These are phyloP conservation scores for Boletus sp. DNA, from an alignment of 1,284 basidiomycete species.

Conservation along the genomic window DNA sequence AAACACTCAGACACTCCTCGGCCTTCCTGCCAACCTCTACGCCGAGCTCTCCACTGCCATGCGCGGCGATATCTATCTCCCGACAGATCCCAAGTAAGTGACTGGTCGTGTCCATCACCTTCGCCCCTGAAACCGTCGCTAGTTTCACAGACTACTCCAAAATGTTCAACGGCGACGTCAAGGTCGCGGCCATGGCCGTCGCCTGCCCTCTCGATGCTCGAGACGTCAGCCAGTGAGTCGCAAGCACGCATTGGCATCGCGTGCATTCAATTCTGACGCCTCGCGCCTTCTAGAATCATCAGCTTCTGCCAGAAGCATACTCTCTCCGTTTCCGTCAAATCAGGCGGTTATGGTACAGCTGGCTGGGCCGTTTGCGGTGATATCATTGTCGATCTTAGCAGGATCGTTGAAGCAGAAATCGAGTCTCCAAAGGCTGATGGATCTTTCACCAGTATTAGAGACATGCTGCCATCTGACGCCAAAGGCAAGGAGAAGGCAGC, in stretches of 20 bases:
- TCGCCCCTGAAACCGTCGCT: not conserved
- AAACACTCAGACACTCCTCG: constrained; percentile 1
- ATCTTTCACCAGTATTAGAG: constrained; percentile 53
- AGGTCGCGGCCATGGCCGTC: constrained; percentile 53
- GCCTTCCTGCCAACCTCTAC: constrained; percentile 14
- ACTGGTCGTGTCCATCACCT: not conserved
- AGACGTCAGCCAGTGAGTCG: constrained; percentile 67
- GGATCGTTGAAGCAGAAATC: constrained; percentile 62
- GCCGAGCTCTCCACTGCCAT: constrained; percentile 43
- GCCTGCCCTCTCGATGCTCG: constrained; percentile 67
- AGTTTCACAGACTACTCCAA: constrained; percentile 62
- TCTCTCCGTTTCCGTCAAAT: constrained; percentile 79
- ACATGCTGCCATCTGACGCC: constrained; percentile 45
- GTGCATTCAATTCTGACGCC: constrained; percentile 13
- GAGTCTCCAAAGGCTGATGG: constrained; percentile 53
- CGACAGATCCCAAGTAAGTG: constrained; percentile 42
- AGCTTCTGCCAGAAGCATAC: constrained; percentile 64
- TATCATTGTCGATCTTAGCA: constrained; percentile 74
- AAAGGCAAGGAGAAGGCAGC: constrained; percentile 49
- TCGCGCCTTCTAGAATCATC: constrained; percentile 46
- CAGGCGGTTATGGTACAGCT: constrained; percentile 84
- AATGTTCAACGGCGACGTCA: constrained; percentile 78
- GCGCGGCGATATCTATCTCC: constrained; percentile 46
- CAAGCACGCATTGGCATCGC: constrained; percentile 10
- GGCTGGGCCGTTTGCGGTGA: constrained; percentile 86